Conservation (phyloP, 768 basidiomycete species). For the Pisolithus tinctorius region DNA sequence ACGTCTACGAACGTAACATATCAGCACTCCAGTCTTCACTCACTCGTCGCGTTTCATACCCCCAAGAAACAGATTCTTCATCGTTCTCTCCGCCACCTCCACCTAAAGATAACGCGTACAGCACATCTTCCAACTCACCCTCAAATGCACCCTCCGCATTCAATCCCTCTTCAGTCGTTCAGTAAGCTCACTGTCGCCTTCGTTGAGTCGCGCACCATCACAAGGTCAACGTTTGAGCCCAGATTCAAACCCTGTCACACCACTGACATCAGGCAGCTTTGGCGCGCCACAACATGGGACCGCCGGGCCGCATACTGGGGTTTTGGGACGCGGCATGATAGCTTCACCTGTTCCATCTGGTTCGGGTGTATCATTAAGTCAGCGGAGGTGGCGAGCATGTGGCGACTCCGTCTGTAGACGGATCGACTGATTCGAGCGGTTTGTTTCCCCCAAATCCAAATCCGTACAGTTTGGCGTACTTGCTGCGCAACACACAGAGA, state of each 20-base stretch:
- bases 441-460: constrained; percentile 13
- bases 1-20: neutral
- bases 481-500: neutral
- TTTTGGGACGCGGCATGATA: constrained; percentile 3
- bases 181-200: constrained; percentile 40
- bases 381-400: constrained; percentile 8
- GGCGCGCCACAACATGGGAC: neutral
- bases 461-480: constrained; percentile 4
- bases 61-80: constrained; percentile 8
- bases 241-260: constrained; percentile 16
- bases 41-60: neutral
- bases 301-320: neutral
- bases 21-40: neutral
- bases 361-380: constrained; percentile 12
- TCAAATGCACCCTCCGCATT: constrained; percentile 4
- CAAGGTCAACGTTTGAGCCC: constrained; percentile 4
- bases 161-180: constrained; percentile 35
- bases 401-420: constrained; percentile 14
- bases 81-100: constrained; percentile 51
- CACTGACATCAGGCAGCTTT: constrained; percentile 11
- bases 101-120: constrained; percentile 55
- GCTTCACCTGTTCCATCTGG: constrained; percentile 14
- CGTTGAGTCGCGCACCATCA: constrained; percentile 11
- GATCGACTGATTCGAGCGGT: constrained; percentile 21
- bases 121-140: constrained; percentile 12